Conservation (phyloP, 352 stramenopile genomes). For the Phytopythium helicoides region DNA sequence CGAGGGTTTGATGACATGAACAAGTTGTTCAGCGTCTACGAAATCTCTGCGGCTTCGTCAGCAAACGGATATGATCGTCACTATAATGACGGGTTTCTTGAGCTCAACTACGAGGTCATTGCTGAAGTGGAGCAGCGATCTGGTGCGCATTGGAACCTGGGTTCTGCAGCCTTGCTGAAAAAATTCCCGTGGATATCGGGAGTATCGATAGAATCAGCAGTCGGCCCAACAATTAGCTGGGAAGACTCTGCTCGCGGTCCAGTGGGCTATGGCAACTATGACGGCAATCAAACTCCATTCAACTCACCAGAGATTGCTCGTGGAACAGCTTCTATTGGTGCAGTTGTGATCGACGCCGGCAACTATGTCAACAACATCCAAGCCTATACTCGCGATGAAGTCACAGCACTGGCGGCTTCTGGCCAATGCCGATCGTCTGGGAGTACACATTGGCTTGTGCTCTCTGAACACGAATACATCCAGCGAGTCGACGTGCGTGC, state of each 20-base stretch:
- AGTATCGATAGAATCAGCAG: constrained; percentile 21
- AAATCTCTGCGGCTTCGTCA: constrained; percentile 22
- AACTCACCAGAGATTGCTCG: no score
- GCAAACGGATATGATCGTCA: constrained; percentile 24
- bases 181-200: constrained; percentile 57
- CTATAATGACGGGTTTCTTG: constrained; percentile 27
- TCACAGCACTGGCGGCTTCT: constrained; percentile 21
- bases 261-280: constrained; percentile 38
- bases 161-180: constrained; percentile 44
- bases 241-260: constrained; percentile 40
- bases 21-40: constrained; percentile 43
- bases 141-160: constrained; percentile 58
- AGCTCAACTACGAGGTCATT: constrained; percentile 37
- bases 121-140: constrained; percentile 23
- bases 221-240: constrained; percentile 39
- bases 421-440: constrained; percentile 21
- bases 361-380: constrained; percentile 49
- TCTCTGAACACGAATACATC: constrained; percentile 44
- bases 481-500: constrained; percentile 49
- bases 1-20: constrained; percentile 80
- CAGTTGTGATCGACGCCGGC: constrained; percentile 31
- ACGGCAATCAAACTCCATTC: constrained; percentile 26
- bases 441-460: constrained; percentile 40
- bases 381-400: constrained; percentile 33
- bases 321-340: constrained; percentile 36